Evolutionary conservation across 2,329 filamentous ascomycete genomes (phyloP), one percentile per base, ranked within the genome.

Genomic region (Penicillium sp.): DNA sequence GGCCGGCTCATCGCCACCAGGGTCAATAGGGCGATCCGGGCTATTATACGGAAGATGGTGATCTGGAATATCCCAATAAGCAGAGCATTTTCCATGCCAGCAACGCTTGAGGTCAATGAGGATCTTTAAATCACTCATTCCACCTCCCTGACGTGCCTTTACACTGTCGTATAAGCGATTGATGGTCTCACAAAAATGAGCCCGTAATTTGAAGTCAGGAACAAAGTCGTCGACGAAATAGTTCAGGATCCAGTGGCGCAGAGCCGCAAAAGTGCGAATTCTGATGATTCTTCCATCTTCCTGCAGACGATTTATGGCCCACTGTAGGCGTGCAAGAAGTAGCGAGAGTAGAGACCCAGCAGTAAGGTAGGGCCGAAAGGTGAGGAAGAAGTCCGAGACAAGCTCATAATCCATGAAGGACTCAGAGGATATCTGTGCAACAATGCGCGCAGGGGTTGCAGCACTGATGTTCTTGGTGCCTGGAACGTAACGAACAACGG

Each of bases 201-300:
- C 81, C 8, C 94, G 89, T 35, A 98, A 82, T 49, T 86, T 82
- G 72, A 90, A 89, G 73, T 93, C 88, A 26, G 90, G 78, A 46
- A 96, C 87, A 74, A 97, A 99, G 74, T 99, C 95, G 73, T 99
- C 95, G 59, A 91, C 85, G 69, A 98, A 99, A 77, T 99, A 99
- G 76, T 99, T 99, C 65, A 99, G 80, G 61, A 98, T 93, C 95
- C 95, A 99, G 77, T 99, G 95, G 60, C 95, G 88, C 49, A 98
- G 84, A 7, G 95, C 95, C 29, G 97, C 95, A 79, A 98, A 99
- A 0, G 93, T 96, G 47, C 95, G 88, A 17, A 99, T 96, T 54
- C 94, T 88, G n/a, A 97, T 95, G 56, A 99, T 92, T 73, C 93
- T 91, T 45, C 95, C 95, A 61, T 89, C 88, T 74, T 97, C 92